A percentile compares a stretch with the other conserved stretches of the same genome.
These are phyloP conservation scores for Orobanche coerulescens DNA, from an alignment of 257 asterid species.

Conservation along the genomic window DNA sequence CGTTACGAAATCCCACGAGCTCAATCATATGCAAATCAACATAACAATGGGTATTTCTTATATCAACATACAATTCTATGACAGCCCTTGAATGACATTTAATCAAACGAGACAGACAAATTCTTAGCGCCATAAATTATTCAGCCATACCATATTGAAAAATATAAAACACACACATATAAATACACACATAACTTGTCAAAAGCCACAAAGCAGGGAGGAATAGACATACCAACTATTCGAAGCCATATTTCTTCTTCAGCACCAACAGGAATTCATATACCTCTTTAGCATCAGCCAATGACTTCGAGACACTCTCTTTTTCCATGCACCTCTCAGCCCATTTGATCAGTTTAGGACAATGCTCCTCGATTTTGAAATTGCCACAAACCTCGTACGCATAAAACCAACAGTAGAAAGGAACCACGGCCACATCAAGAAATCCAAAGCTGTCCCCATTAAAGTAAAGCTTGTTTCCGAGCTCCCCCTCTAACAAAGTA, in stretches of 20 bases:
- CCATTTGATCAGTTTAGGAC: slow-evolving; percentile 50
- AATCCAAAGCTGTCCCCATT: slow-evolving; percentile 50
- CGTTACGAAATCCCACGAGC: no score
- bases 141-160: no score
- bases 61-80: no score
- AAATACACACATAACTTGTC: neutral
- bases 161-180: neutral
- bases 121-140: no score
- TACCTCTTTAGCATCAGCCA: slow-evolving; percentile 36
- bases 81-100: no score
- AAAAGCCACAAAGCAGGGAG: neutral
- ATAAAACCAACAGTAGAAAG: slow-evolving; percentile 48
- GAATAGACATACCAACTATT: neutral
- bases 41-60: no score
- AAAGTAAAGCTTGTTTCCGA: slow-evolving; percentile 45
- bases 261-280: slow-evolving; percentile 27
- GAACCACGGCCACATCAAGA: slow-evolving; percentile 38
- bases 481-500: slow-evolving; percentile 35
- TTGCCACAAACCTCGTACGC: slow-evolving; percentile 39
- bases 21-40: no score
- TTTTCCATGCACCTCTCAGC: slow-evolving; percentile 45
- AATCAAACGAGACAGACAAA: no score
- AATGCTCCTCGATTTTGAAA: slow-evolving; percentile 37
- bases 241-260: slow-evolving; percentile 29
- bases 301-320: slow-evolving; percentile 38